A percentile compares a stretch with the other conserved stretches of the same genome.
Evolutionary conservation across 2,329 filamentous ascomycete genomes (phyloP).

Genomic region (Aspergillus candidus): DNA sequence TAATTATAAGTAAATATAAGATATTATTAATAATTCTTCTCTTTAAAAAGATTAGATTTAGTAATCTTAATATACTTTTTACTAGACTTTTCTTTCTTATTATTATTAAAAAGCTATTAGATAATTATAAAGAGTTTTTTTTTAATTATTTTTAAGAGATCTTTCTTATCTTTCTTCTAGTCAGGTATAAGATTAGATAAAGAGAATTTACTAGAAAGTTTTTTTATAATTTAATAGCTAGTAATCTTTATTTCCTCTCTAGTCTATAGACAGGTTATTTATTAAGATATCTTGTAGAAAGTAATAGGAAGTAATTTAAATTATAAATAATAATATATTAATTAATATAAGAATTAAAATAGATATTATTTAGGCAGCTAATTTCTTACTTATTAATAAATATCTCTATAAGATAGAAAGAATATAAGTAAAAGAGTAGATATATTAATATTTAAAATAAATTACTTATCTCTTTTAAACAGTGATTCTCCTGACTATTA

Average conservation of each 20-base stretch:
- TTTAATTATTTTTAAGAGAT: neutral
- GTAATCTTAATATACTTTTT: neutral
- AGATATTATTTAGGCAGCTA: neutral
- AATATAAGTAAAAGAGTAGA: no score
- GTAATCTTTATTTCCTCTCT: neutral
- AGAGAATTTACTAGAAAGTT: neutral
- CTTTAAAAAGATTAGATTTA: no score
- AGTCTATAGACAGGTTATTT: neutral
- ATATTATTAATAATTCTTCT: no score
- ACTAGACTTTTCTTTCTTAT: neutral
- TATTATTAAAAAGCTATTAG: neutral
- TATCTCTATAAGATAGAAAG: no score
- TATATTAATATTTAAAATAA: no score
- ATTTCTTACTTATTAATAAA: neutral
- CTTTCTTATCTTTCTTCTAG: neutral
- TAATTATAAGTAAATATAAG: no score
- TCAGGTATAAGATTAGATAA: neutral
- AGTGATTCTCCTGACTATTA: no score
- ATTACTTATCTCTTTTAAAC: no score
- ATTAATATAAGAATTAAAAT: no score
- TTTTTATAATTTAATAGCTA: neutral
- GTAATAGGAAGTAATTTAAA: neutral
- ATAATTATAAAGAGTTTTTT: neutral
- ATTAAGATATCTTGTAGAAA: neutral
- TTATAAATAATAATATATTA: slow-evolving; percentile 1